Base-by-base conservation (phyloP, 441 rosid species). In the Populus hybrid region DNA sequence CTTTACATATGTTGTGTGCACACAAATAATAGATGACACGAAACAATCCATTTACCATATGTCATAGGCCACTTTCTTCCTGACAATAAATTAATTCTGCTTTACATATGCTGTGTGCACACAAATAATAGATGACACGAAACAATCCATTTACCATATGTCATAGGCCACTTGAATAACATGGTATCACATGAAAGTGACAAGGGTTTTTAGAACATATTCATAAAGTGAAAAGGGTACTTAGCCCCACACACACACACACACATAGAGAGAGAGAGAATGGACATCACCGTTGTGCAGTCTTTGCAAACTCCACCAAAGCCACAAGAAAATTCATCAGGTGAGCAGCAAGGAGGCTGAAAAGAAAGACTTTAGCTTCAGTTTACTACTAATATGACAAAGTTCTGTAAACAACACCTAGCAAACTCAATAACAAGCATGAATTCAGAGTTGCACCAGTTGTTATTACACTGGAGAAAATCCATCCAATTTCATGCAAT, bases 281-380 rank as follows among this genome's bases (percentile, higher is more conserved):
- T 29, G 21, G 77, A 72, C 66, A 80, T 85, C 88, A 95, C 99
- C 93, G 97, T 95, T 50, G 98, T 95, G 82, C 99, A 95, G 69
- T 95, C 99, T 83, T 91, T 90, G 88, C 98, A 95, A 40, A 84
- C 87, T 85, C 89, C 98, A 83, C 84, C 84, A 42, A 89, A 72
- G 68, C 89, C 87, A 76, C 99, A 94, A 77, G 93, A 80, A 82
- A 82, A 94, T 64, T 90, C 94, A 78, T 87, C 94, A 67, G 89
- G 87, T 69, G 90, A 85, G 85, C 98, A 94, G 86, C 97, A 94
- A 75, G 97, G 97, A 72, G 97, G 97, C 97, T 94, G 87, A 73
- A 78, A 79, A 77, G 24, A 65, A 21, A 67, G 45, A 65, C 23
- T 53, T 65, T 63, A 70, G 72, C 74, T 50, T 75, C 26, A 74